A percentile compares a stretch with the other conserved stretches of the same genome.
Conservation (phyloP, 164 flowering plant species). For the Tetrastigma voinierianum region DNA sequence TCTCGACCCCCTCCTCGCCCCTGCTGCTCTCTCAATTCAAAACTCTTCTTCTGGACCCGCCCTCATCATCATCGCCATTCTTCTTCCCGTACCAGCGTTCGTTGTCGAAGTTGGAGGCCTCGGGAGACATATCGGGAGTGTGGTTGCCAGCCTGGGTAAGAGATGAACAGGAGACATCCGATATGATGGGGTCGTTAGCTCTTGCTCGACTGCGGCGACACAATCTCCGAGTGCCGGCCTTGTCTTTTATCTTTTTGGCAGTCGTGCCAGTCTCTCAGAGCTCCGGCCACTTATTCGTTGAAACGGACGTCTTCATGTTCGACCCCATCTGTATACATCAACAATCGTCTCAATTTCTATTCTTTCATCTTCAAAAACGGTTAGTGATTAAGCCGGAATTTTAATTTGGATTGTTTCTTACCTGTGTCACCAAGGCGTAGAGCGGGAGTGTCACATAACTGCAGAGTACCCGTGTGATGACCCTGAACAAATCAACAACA, state of each 20-base stretch:
- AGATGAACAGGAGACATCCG: constrained; percentile 21
- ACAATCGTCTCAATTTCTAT: background rate
- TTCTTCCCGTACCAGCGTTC: background rate
- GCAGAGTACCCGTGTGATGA: constrained; percentile 47
- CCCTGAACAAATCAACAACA: constrained; percentile 26
- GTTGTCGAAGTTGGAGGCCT: background rate
- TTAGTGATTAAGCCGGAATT: background rate
- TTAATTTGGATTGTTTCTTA: background rate
- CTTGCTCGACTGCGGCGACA: constrained; percentile 18
- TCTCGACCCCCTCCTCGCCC: no score
- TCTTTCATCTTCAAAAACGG: no score
- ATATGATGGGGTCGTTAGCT: constrained; percentile 13
- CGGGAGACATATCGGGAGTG: no score
- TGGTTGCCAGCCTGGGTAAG: constrained; percentile 2
- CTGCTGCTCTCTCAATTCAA: no score
- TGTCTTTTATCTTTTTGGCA: constrained; percentile 19
- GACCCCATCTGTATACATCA: constrained; percentile 25
- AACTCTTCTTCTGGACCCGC: no score
- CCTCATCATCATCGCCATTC: no score
- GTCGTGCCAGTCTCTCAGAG: constrained; percentile 17
- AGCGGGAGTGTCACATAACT: constrained; percentile 63
- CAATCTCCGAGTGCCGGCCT: background rate
- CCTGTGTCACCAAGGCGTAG: constrained; percentile 68
- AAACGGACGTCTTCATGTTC: constrained; percentile 23
- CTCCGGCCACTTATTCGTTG: constrained; percentile 21